A percentile compares a stretch with the other conserved stretches of the same genome.
Evolutionary conservation across 208 protist genomes (phyloP).

Genomic region (Trypanosoma platydactyli): DNA sequence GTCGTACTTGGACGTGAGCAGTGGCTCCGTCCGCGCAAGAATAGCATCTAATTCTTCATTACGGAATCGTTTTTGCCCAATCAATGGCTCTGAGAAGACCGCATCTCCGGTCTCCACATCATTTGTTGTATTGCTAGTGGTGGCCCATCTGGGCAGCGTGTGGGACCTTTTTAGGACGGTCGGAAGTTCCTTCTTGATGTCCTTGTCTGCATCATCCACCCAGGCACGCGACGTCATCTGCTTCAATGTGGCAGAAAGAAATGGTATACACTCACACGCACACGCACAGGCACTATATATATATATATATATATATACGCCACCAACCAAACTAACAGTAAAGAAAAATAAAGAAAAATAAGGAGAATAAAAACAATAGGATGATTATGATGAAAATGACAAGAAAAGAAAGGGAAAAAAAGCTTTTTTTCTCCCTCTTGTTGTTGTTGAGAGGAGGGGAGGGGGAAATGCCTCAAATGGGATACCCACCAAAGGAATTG

Average conservation of each 20-base stretch:
- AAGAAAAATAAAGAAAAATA: too few species aligned
- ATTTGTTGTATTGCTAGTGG: slow-evolving; percentile 5
- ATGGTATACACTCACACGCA: too few species aligned
- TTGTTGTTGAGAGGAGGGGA: too few species aligned
- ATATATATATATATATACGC: too few species aligned
- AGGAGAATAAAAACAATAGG: slow-evolving; percentile 10
- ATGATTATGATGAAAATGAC: slow-evolving; percentile 8
- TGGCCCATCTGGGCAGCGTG: slow-evolving; percentile 58
- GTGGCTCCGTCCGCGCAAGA: slow-evolving; percentile 74
- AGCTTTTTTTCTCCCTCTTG: too few species aligned
- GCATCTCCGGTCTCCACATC: slow-evolving; percentile 25
- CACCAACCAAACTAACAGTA: too few species aligned
- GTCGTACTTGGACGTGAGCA: slow-evolving; percentile 62
- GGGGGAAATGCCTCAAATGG: too few species aligned
- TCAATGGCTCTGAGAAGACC: neutral
- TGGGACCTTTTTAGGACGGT: slow-evolving; percentile 46
- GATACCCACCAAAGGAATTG: too few species aligned
- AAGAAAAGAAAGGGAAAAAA: slow-evolving; percentile 18
- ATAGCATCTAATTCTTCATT: slow-evolving; percentile 70
- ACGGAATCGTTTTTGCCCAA: slow-evolving; percentile 64
- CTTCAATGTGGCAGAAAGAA: neutral
- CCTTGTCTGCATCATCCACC: slow-evolving; percentile 64
- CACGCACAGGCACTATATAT: too few species aligned
- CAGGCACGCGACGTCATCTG: slow-evolving; percentile 41
- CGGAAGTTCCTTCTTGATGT: slow-evolving; percentile 30